These are phyloP conservation scores for Hypoxylon sp. DNA, from an alignment of 2,329 filamentous ascomycete species.

Conservation along the genomic window DNA sequence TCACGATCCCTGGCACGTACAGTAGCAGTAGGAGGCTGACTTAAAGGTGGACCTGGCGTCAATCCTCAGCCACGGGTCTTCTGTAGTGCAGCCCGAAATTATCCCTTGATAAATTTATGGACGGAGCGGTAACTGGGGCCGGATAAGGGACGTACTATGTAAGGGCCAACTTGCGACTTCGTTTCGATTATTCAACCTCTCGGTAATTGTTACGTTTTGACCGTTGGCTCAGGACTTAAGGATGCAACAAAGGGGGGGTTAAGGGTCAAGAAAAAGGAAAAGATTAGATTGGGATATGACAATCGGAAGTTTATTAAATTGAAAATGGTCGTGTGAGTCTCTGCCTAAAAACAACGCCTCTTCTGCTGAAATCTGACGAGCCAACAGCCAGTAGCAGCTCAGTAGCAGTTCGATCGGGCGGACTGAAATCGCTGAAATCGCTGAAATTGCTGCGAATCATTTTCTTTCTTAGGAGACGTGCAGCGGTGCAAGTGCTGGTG, in stretches of 20 bases:
- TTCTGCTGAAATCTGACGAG: constrained; percentile 21
- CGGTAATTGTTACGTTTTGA: not conserved
- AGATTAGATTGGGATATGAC: constrained; percentile 5
- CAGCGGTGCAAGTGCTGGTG: not conserved
- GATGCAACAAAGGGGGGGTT: not conserved
- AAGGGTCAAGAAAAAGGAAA: constrained; percentile 1
- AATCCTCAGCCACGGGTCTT: constrained; percentile 34
- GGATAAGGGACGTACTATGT: constrained; percentile 20
- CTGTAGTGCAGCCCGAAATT: constrained; percentile 36
- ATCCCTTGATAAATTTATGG: constrained; percentile 43
- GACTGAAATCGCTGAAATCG: not conserved
- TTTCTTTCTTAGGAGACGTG: constrained; percentile 18
- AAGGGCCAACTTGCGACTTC: constrained; percentile 12
- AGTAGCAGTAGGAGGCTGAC: constrained; percentile 39
- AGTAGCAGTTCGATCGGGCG: constrained; percentile 7
- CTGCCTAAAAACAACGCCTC: constrained; percentile 10
- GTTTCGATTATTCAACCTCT: constrained; percentile 5
- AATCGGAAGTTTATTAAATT: constrained; percentile 2
- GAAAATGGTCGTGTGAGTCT: constrained; percentile 17
- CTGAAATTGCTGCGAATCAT: constrained; percentile 15
- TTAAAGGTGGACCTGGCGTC: constrained; percentile 38
- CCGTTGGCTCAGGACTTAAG: not conserved
- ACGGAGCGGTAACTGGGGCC: constrained; percentile 22
- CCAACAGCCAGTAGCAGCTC: constrained; percentile 8
- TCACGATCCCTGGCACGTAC: constrained; percentile 39